Evolutionary conservation across 1,139 yeast genomes (phyloP).

Genomic region (Candida sp.): DNA sequence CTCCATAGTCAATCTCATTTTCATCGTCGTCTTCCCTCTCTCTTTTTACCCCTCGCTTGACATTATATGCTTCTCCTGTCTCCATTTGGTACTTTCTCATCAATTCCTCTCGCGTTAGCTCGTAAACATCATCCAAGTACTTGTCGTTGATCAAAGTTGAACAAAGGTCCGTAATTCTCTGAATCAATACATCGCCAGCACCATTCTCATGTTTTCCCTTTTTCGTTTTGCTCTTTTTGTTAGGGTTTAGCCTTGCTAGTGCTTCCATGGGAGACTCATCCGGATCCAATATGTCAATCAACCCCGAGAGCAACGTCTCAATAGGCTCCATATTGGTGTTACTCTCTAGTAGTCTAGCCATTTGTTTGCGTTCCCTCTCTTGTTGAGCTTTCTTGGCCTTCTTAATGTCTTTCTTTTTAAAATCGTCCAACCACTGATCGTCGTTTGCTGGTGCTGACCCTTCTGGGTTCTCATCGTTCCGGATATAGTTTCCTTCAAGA

Average conservation of each 20-base stretch:
- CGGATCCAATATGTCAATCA: constrained; percentile 54
- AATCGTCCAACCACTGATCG: constrained; percentile 53
- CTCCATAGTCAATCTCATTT: constrained; percentile 25
- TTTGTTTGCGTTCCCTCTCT: constrained; percentile 20
- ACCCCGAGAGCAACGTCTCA: constrained; percentile 30
- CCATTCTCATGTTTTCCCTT: constrained; percentile 2
- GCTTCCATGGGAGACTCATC: constrained; percentile 73
- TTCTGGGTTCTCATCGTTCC: constrained; percentile 37
- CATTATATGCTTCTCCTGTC: constrained; percentile 46
- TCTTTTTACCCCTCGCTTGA: constrained; percentile 25
- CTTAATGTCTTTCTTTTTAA: constrained; percentile 49
- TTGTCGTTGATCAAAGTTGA: constrained; percentile 46
- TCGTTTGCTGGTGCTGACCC: constrained; percentile 35
- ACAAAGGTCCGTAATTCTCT: constrained; percentile 52
- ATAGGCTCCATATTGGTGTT: constrained; percentile 13
- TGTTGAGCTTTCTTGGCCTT: constrained; percentile 50
- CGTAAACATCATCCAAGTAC: constrained; percentile 52
- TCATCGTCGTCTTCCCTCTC: constrained; percentile 12
- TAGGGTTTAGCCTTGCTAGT: constrained; percentile 45
- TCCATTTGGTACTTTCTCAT: constrained; percentile 53
- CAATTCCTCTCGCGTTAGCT: constrained; percentile 60
- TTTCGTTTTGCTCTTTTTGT: constrained; percentile 21
- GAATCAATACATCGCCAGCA: not conserved
- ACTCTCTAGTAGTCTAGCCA: constrained; percentile 11
- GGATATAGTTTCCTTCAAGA: constrained; percentile 62